Base-by-base conservation (phyloP, 805 yeast genomes). In the Metschnikowia lochheadii region DNA sequence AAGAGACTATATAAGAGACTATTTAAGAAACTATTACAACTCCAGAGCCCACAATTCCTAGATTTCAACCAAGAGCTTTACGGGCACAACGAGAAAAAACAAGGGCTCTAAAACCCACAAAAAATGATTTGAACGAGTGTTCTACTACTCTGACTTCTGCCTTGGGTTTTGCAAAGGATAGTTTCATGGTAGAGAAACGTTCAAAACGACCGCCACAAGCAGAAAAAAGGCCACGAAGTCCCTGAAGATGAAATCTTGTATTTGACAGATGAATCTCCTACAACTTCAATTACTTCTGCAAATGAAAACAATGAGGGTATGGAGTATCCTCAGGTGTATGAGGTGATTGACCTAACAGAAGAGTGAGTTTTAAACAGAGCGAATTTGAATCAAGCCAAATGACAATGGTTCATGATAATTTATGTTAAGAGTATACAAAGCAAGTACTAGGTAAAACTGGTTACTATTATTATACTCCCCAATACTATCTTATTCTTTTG, bases 21-120 rank as follows among this genome's bases (percentile, higher is more conserved):
- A n/a, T n/a, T n/a, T n/a, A n/a, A n/a, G n/a, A n/a, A n/a, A n/a
- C n/a, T n/a, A n/a, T n/a, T 20, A 18, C 31, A 20, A 34, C 21
- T 2, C 26, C 11, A 34, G 17, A 42, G 3, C 20, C 31, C n/a
- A 18, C 31, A 20, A 34, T 33, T 20, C 38, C 45, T 5, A 8
- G 31, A 78, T 90, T 37, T 87, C 96, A 5, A 88, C 96, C 69
- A 96, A 90, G 64, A 79, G 91, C 14, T 73, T 89, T 17, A 95
- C 90, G 61, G 88, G 96, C 6, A 81, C 86, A 14, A 66, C 75
- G 6, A 96, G 97, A 1, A 76, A 73, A 54, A 96, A 97, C 1
- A 96, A 26, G 32, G 6, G 39, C 45, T n/a, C 35, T 47, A 17
- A 17, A 15, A 17, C 26, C 44, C 2, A 8, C 20, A 4, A 15